phyloP scores from a whole-genome alignment of 2,329 filamentous ascomycete genomes.

The Pezicula rhizophila region DNA sequence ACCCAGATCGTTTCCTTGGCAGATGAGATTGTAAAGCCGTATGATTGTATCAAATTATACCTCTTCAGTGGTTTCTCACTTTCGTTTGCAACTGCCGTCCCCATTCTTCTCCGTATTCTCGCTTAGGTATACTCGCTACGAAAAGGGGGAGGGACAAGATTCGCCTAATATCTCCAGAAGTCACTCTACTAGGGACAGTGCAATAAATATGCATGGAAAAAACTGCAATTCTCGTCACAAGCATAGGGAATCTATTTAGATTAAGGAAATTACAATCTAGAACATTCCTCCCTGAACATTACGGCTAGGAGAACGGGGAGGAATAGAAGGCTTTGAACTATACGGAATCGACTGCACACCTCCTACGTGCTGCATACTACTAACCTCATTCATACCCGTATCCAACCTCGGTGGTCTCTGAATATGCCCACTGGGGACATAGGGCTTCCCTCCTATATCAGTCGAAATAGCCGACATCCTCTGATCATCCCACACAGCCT shows the following conservation, averaged over 20 bases:
- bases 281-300: neutral
- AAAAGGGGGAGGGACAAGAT: no score
- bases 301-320: neutral
- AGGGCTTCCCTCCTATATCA: neutral
- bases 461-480: neutral
- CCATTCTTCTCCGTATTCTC: no score
- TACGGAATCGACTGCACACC: neutral
- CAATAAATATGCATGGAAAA: no score
- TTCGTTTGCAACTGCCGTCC: no score
- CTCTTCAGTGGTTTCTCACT: no score
- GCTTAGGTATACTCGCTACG: no score
- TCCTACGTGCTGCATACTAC: neutral
- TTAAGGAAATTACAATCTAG: neutral
- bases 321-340: neutral
- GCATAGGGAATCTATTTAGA: neutral
- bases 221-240: no score
- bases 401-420: neutral
- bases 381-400: neutral
- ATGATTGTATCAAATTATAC: no score
- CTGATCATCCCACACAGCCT: neutral
- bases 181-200: no score
- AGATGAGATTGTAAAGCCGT: no score
- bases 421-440: neutral
- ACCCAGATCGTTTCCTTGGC: no score
- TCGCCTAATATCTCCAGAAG: no score